These are phyloP conservation scores for Yarrowia sp. DNA, from an alignment of 805 yeast species.

Conservation along the genomic window DNA sequence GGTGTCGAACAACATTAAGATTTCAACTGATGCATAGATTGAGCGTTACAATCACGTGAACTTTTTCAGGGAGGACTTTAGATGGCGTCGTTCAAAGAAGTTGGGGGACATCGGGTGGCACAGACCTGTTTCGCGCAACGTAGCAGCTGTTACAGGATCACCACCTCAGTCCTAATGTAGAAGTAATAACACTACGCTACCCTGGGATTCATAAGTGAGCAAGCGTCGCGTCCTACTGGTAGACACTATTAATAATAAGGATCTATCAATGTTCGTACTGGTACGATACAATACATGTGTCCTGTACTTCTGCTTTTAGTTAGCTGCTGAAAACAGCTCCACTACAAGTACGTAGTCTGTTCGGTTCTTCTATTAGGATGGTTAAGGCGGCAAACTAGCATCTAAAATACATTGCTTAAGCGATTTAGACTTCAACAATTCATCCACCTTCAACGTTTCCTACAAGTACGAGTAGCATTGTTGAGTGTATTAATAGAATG, in stretches of 20 bases:
- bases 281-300: no score
- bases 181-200: no score
- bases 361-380: neutral
- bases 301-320: no score
- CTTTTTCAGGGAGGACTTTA: no score
- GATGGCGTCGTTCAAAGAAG: no score
- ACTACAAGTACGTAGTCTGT: no score
- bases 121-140: neutral
- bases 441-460: neutral
- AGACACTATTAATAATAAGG: no score
- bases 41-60: constrained; percentile 16
- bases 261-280: no score
- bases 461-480: neutral
- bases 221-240: no score
- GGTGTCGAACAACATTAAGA: neutral
- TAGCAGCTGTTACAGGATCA: neutral
- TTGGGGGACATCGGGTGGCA: neutral
- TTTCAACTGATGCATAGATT: neutral
- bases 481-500: neutral
- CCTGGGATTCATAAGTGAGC: no score
- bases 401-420: neutral
- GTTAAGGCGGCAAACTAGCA: neutral
- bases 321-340: neutral
- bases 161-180: neutral
- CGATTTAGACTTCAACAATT: neutral